phyloP scores from a whole-genome alignment of 177 flowering plant genomes.

The Telopea speciosissima region DNA sequence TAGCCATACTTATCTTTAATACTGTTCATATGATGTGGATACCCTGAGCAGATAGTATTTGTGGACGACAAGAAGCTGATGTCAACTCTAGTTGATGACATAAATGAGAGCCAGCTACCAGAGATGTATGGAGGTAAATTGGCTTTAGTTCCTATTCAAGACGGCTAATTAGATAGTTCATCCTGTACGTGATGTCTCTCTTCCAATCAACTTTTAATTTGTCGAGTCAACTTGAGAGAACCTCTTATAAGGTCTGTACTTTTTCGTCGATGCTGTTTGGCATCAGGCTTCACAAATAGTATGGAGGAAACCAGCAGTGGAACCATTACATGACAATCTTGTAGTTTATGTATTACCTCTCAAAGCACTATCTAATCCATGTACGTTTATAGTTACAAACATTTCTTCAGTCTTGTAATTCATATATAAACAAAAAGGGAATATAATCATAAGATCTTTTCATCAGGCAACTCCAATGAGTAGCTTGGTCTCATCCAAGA shows the following conservation, averaged over 20 bases:
- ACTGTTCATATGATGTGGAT: not conserved
- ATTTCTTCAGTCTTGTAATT: no score
- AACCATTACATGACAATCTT: no score
- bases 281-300: constrained; percentile 2
- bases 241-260: no score
- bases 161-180: constrained; percentile 11
- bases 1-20: not conserved
- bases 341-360: no score
- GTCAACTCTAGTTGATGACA: constrained; percentile 52
- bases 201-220: no score
- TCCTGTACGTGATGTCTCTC: no score
- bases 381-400: no score
- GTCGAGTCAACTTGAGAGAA: no score
- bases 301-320: no score
- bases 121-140: constrained; percentile 62
- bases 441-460: not conserved
- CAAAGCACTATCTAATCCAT: no score
- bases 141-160: constrained; percentile 60
- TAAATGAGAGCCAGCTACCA: constrained; percentile 73
- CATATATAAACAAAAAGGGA: not conserved
- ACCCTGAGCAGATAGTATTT: constrained; percentile 50
- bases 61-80: constrained; percentile 52
- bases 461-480: constrained; percentile 46
- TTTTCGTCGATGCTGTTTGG: no score
- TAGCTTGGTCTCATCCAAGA: constrained; percentile 51